Percentiles rank a stretch among this genome's conserved stretches.
phyloP scores from a whole-genome alignment of 2,329 filamentous ascomycete species.

The Fusarium lateritium region DNA sequence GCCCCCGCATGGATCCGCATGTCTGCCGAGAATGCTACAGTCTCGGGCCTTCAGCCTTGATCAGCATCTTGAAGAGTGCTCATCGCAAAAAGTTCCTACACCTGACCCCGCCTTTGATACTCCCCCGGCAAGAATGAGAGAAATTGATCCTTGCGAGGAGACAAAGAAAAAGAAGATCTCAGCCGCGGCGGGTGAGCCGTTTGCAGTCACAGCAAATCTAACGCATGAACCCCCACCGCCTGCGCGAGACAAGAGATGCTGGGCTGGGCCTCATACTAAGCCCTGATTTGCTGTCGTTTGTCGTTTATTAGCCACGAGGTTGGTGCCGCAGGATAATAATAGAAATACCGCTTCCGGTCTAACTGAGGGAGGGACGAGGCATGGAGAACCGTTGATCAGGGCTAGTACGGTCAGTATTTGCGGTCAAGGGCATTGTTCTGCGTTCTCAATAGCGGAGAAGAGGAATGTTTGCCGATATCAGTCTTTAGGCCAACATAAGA shows the following conservation, averaged over 20 bases:
- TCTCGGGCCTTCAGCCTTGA: conserved; percentile 36
- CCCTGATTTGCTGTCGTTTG: conserved; percentile 33
- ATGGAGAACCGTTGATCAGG: conserved; percentile 10
- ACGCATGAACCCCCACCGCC: conserved; percentile 28
- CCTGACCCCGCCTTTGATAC: conserved; percentile 15
- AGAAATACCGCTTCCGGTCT: conserved; percentile 33
- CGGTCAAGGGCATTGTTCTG: conserved; percentile 3
- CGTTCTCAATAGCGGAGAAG: neutral
- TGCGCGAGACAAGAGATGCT: conserved; percentile 22
- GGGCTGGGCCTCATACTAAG: conserved; percentile 11
- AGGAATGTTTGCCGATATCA: neutral
- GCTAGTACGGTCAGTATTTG: conserved; percentile 4
- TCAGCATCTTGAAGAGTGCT: conserved; percentile 40
- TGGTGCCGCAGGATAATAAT: conserved; percentile 40
- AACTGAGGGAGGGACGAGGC: conserved; percentile 13
- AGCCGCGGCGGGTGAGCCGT: neutral
- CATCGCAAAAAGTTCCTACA: conserved; percentile 36
- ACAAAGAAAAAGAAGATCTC: conserved; percentile 3
- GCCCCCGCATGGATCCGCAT: conserved; percentile 43
- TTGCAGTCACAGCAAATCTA: conserved; percentile 5
- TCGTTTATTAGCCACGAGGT: conserved; percentile 30
- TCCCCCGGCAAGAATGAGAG: conserved; percentile 7
- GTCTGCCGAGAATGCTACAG: conserved; percentile 28
- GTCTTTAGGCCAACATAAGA: neutral
- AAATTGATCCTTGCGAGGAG: conserved; percentile 9